Conservation (phyloP, 208 protist genomes). For the Leishmania mexicana region DNA sequence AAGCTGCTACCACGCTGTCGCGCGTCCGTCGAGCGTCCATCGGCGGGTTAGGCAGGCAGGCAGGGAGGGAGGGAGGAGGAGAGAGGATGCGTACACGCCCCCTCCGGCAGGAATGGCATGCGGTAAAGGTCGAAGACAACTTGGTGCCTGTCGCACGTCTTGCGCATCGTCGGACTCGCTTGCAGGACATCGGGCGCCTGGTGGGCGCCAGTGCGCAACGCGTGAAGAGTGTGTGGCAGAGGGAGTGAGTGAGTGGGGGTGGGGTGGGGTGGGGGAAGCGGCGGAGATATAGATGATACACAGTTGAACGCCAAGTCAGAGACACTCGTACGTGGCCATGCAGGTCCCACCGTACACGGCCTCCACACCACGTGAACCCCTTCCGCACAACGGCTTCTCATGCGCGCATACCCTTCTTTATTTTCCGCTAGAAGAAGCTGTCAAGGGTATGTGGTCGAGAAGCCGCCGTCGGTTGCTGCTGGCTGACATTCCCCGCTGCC, state of each 20-base stretch:
- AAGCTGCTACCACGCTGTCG: not conserved
- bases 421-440: slow-evolving; percentile 40
- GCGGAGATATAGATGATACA: not conserved
- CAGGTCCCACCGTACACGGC: not conserved
- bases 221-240: not conserved
- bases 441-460: slow-evolving; percentile 24
- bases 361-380: too few species aligned
- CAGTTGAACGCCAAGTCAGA: not conserved
- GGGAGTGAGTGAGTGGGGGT: not conserved
- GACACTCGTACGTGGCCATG: not conserved
- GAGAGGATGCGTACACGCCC: not conserved
- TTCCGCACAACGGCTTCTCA: not conserved
- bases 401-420: not conserved
- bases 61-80: not conserved
- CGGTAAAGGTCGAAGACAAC: not conserved
- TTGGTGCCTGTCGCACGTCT: not conserved
- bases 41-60: not conserved
- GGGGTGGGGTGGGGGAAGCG: not conserved
- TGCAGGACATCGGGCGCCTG: not conserved
- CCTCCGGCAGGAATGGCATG: not conserved
- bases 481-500: not conserved
- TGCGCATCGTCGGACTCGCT: not conserved
- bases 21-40: not conserved
- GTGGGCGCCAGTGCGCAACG: not conserved
- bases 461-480: not conserved